Evolutionary conservation across 495 filamentous ascomycete genomes (phyloP).

Genomic region (Tuber magnatum): DNA sequence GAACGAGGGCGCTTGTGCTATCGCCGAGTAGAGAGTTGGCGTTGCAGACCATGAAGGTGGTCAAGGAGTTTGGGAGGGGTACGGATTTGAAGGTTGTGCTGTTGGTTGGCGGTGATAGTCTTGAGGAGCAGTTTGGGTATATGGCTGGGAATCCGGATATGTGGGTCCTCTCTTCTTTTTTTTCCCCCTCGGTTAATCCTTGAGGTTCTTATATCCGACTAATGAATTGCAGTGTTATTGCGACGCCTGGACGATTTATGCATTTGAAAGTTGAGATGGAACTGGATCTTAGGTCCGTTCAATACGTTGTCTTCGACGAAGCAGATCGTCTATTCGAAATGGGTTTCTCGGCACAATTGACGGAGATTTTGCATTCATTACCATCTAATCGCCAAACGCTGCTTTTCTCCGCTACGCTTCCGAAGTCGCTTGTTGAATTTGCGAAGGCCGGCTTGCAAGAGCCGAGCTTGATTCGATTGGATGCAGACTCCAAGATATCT

Average conservation of each 20-base stretch:
- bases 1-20: conserved; percentile 74
- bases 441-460: conserved; percentile 88
- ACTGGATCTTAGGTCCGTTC: conserved; percentile 73
- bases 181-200: not conserved
- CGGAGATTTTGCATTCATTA: conserved; percentile 84
- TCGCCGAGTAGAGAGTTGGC: conserved; percentile 90
- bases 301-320: conserved; percentile 94
- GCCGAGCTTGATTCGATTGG: conserved; percentile 75
- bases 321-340: conserved; percentile 96
- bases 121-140: conserved; percentile 90
- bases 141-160: conserved; percentile 95
- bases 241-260: conserved; percentile 88
- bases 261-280: conserved; percentile 95
- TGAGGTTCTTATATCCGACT: not conserved
- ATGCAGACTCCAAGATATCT: conserved; percentile 91
- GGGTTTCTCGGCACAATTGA: conserved; percentile 89
- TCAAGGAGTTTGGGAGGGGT: conserved; percentile 84
- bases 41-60: conserved; percentile 88
- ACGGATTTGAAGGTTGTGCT: conserved; percentile 83
- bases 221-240: conserved; percentile 55
- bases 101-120: conserved; percentile 85
- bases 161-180: not conserved
- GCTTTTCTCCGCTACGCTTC: conserved; percentile 89
- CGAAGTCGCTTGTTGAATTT: conserved; percentile 89
- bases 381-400: conserved; percentile 79